phyloP scores from a whole-genome alignment of 345 rosid species.

The Nasturtium officinale region DNA sequence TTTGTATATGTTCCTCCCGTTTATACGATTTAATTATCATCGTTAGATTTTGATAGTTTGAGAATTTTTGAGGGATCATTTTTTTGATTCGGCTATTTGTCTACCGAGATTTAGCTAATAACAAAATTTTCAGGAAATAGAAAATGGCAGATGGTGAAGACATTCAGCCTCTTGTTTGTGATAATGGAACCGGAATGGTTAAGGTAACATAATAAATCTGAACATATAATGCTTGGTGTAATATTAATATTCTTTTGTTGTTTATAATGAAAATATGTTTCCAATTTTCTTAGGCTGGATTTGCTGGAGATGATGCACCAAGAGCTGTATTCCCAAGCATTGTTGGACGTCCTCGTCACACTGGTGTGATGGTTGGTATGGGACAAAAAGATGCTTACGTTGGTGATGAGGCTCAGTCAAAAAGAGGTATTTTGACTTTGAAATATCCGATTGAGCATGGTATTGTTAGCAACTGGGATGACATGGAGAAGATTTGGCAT shows the following conservation, averaged over 20 bases:
- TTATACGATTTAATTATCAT: no score
- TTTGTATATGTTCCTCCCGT: no score
- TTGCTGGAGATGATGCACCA: conserved; percentile 64
- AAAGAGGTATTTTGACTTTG: conserved; percentile 59
- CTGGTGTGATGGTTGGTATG: conserved; percentile 68
- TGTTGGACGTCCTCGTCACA: conserved; percentile 62
- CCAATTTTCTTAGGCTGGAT: conserved; percentile 45
- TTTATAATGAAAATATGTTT: no score
- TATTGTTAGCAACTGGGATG: conserved; percentile 68
- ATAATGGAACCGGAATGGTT: conserved; percentile 72
- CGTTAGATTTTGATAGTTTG: neutral
- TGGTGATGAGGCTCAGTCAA: conserved; percentile 65
- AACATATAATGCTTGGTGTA: neutral
- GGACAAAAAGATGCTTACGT: conserved; percentile 68
- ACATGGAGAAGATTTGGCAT: conserved; percentile 67
- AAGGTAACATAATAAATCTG: conserved; percentile 45
- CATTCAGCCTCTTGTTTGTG: conserved; percentile 70
- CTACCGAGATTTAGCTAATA: neutral
- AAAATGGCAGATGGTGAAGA: conserved; percentile 92
- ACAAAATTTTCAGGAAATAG: conserved; percentile 20
- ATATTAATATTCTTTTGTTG: no score
- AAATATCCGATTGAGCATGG: conserved; percentile 65
- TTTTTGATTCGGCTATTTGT: no score
- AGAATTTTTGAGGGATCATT: neutral
- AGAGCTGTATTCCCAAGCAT: conserved; percentile 64